A percentile compares a stretch with the other conserved stretches of the same genome.
Conservation (phyloP, 108 stramenopile species). For the Phaeodactylum tricornutum region DNA sequence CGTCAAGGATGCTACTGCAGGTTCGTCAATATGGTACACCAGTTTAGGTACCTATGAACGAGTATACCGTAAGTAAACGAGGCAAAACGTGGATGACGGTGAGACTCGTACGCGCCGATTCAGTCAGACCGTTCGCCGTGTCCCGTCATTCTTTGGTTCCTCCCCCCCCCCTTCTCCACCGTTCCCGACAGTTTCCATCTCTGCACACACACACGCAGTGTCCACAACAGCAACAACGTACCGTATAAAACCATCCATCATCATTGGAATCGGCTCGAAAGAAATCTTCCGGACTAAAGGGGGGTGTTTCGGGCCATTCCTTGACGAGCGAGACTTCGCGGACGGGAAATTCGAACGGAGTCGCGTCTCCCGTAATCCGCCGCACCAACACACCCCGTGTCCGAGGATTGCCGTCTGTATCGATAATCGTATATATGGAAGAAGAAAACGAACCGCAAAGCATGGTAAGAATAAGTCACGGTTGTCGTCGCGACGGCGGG, state of each 20-base stretch:
- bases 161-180: too few species aligned
- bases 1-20: slow-evolving; percentile 69
- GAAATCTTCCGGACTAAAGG: slow-evolving; percentile 77
- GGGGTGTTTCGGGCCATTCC: slow-evolving; percentile 77
- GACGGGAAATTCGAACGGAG: slow-evolving; percentile 59
- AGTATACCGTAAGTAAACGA: too few species aligned
- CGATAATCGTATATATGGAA: too few species aligned
- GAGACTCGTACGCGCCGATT: too few species aligned
- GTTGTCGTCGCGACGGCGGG: background rate
- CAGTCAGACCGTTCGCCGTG: too few species aligned
- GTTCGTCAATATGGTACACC: slow-evolving; percentile 92
- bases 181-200: too few species aligned
- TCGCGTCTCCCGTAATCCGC: slow-evolving; percentile 74
- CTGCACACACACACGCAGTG: too few species aligned
- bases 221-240: too few species aligned
- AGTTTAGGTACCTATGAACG: too few species aligned
- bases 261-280: slow-evolving; percentile 68
- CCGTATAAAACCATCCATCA: slow-evolving; percentile 79
- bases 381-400: slow-evolving; percentile 66
- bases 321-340: slow-evolving; percentile 53
- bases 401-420: slow-evolving; percentile 55
- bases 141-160: too few species aligned
- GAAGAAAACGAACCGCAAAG: background rate
- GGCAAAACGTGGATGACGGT: too few species aligned
- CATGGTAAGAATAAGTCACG: background rate